Evolutionary conservation across 352 stramenopile genomes (phyloP).

Genomic region (Elongisporangium prolatum): DNA sequence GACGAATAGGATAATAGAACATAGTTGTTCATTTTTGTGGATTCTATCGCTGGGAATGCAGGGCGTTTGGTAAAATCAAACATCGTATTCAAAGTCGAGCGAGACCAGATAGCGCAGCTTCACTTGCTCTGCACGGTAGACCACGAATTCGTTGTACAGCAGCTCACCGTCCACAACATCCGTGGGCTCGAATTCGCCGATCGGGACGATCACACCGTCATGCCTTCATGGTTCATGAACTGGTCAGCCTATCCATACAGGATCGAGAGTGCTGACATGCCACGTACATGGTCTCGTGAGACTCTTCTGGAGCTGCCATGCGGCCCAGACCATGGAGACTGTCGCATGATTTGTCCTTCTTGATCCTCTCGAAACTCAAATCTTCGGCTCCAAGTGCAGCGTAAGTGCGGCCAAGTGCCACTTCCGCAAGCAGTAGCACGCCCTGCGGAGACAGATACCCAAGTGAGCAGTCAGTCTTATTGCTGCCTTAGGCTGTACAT

Average conservation of each 20-base stretch:
- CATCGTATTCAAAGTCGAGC: slow-evolving; percentile 44
- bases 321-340: slow-evolving; percentile 49
- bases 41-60: neutral
- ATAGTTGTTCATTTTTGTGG: neutral
- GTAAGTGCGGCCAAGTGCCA: slow-evolving; percentile 48
- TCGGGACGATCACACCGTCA: slow-evolving; percentile 47
- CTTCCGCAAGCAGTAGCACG: slow-evolving; percentile 61
- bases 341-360: slow-evolving; percentile 23
- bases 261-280: no score
- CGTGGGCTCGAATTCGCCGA: slow-evolving; percentile 47
- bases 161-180: slow-evolving; percentile 35
- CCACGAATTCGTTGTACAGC: slow-evolving; percentile 77
- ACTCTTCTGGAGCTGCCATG: slow-evolving; percentile 43
- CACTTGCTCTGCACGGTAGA: slow-evolving; percentile 68
- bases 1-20: neutral
- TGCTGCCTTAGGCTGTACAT: neutral
- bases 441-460: slow-evolving; percentile 14
- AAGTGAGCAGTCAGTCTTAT: neutral
- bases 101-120: slow-evolving; percentile 56
- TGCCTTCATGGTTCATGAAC: slow-evolving; percentile 13
- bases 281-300: slow-evolving; percentile 37
- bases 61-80: neutral
- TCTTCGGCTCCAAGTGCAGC: slow-evolving; percentile 47
- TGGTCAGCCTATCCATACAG: neutral
- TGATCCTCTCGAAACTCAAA: slow-evolving; percentile 38